Base-by-base conservation (phyloP, 345 rosid species). In the Eucalyptus erythrocorys region DNA sequence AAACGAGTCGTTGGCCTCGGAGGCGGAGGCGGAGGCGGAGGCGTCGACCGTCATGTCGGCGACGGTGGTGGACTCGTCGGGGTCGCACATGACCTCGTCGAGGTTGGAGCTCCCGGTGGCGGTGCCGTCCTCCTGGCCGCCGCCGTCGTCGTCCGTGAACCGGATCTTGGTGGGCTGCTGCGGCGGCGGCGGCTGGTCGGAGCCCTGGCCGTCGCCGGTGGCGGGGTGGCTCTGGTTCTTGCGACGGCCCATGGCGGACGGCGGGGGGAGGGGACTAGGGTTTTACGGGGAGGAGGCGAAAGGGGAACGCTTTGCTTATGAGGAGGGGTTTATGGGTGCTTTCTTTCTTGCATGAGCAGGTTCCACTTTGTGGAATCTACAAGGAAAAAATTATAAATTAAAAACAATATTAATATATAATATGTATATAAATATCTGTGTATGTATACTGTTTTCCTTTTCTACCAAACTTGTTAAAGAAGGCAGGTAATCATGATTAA, bases 91-190 rank as follows among this genome's bases (percentile, higher is more conserved):
- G 11, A 91, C 61, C 66, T 86, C 91, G 61, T 93, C 95, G 42
- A 90, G 90, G 86, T 91, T 92, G 45, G 92, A 94, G 90, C 92
- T 94, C 87, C 84, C 89, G 17, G 90, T 80, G 34, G 94, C 86
- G 17, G 90, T 85, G 34, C 94, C 86, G 81, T 80, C 82, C 4
- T 51, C 89, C 76, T 21, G 66, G 79, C 86, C 87, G 37, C 43
- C 87, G 32, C 21, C 51, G 57, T 51, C 91, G 19, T 90, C 91
- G 88, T 93, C 97, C 71, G 92, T 91, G 88, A 96, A 94, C 12
- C 94, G 95, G 88, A 88, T 93, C 90, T 89, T 92, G n/a, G 95
- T 89, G 89, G 92, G 92, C 57, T 89, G 92, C 40, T 86, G 80
- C 85, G 30, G 92, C 71, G 88, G 92, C 40, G 76, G 66, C 85